Percentiles rank a stretch among this genome's conserved stretches.
These are phyloP conservation scores for Oryza australiensis DNA, from an alignment of 176 grass and related monocot genomes.

Conservation along the genomic window DNA sequence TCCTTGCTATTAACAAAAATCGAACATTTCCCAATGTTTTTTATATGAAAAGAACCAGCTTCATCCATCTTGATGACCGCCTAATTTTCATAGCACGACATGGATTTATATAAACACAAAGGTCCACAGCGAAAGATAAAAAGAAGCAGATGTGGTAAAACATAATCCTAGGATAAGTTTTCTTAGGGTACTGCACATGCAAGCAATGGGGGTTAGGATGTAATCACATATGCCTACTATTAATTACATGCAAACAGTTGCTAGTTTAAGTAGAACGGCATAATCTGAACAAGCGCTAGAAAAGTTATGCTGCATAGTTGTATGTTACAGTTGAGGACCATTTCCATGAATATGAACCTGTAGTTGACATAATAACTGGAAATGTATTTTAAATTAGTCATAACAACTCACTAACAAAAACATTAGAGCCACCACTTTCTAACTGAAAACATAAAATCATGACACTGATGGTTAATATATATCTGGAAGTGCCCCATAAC, in stretches of 20 bases:
- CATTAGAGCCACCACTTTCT: not conserved
- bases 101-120: conserved; percentile 34
- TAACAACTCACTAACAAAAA: not conserved
- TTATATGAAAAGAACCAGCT: conserved; percentile 80
- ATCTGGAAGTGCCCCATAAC: not conserved
- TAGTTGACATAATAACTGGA: conserved; percentile 10
- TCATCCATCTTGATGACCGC: conserved; percentile 95
- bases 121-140: not conserved
- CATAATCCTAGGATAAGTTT: conserved; percentile 1
- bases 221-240: not conserved
- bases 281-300: not conserved
- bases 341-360: not conserved
- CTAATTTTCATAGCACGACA: conserved; percentile 53
- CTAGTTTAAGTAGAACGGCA: not conserved
- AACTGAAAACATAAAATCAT: conserved; percentile 19
- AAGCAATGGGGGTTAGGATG: conserved; percentile 8
- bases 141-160: conserved; percentile 19
- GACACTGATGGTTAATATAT: not conserved
- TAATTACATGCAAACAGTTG: conserved; percentile 15
- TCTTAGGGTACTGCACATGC: not conserved
- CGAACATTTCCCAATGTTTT: conserved; percentile 82
- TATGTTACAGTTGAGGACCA: not conserved
- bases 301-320: not conserved
- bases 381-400: conserved; percentile 1
- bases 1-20: conserved; percentile 96